Conservation (phyloP, 2,329 filamentous ascomycete species). For the Bipolaris zeicola region DNA sequence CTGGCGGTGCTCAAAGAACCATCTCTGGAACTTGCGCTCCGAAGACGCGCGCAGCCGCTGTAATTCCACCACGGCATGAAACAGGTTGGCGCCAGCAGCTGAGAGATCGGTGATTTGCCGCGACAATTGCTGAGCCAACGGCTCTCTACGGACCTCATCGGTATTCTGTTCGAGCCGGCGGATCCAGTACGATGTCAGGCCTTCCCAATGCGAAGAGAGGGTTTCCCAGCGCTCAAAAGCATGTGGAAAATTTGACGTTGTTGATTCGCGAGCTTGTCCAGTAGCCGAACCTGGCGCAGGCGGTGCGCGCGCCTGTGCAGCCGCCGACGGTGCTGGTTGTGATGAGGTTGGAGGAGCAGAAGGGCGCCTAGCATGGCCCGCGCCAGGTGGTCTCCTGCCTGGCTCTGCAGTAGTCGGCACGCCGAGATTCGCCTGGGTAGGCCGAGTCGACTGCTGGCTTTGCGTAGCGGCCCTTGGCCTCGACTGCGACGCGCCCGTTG, state of each 20-base stretch:
- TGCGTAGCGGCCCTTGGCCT: conserved; percentile 42
- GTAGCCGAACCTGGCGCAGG: conserved; percentile 33
- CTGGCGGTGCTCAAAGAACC: conserved; percentile 93
- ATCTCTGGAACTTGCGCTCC: conserved; percentile 95
- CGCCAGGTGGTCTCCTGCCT: conserved; percentile 39
- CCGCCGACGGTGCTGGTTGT: conserved; percentile 38
- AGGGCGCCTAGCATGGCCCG: conserved; percentile 41
- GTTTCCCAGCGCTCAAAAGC: conserved; percentile 98
- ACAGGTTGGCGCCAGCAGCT: conserved; percentile 93
- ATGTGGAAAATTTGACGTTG: conserved; percentile 79
- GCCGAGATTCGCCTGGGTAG: conserved; percentile 33
- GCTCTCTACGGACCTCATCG: conserved; percentile 80
- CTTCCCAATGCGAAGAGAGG: conserved; percentile 96
- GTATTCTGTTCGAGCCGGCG: conserved; percentile 88
- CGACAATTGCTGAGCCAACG: conserved; percentile 84
- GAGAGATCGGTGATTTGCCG: conserved; percentile 97
- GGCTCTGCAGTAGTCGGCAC: conserved; percentile 29
- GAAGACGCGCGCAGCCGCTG: conserved; percentile 93
- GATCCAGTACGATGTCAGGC: conserved; percentile 96
- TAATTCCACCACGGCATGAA: conserved; percentile 95
- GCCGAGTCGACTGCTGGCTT: conserved; percentile 45
- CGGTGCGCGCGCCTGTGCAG: conserved; percentile 37
- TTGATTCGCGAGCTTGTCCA: conserved; percentile 44
- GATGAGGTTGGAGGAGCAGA: conserved; percentile 38
- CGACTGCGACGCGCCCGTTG: conserved; percentile 36